Base-by-base conservation (phyloP, 495 filamentous ascomycete genomes). In the Neurospora africana region DNA sequence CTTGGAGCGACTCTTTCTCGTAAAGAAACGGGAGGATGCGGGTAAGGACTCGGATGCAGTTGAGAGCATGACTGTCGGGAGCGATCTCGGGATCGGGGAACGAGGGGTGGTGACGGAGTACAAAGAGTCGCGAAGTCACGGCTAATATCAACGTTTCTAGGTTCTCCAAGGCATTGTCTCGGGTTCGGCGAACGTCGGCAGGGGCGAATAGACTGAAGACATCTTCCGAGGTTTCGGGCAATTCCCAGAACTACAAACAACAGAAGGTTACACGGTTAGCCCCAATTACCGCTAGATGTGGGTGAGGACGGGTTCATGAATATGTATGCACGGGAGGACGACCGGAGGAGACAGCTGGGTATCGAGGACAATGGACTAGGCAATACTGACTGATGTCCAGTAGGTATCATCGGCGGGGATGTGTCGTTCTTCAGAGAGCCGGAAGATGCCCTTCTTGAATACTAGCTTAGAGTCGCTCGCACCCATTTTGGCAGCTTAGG, bases 361-460 rank as follows among this genome's bases (percentile, higher is more conserved):
- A 47, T 8, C 65, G 30, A 69, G 41, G 8, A 68, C 11, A 23
- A 17, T 44, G 67, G 69, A 70, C 21, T 43, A 76, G 21, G 69
- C 53, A 65, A 33, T 65, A 84, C 90, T 78, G 81, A 96, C 93
- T 76, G 93, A 92, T 70, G 93, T 88, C 95, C 95, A 99, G 84
- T 97, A 98, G 15, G 89, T 86, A 84, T 97, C 94, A 80, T 94
- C 90, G 53, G 92, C 88, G 61, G 94, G 88, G 76, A 99, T 98
- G 76, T 91, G 87, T 75, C 91, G 88, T 80, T 95, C 90, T 80
- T 97, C 94, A 21, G 94, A 96, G 70, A 99, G 89, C 79, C 91
- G 90, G 85, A 99, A 99, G 85, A 99, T 97, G 80, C 94, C 95
- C 82, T 97, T 92, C 83, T 98, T 99, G 89, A 99, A 98, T 77